Evolutionary conservation across 108 stramenopile genomes (phyloP), one percentile per base, ranked within the genome.

Genomic region (Discostella stelligeroides): DNA sequence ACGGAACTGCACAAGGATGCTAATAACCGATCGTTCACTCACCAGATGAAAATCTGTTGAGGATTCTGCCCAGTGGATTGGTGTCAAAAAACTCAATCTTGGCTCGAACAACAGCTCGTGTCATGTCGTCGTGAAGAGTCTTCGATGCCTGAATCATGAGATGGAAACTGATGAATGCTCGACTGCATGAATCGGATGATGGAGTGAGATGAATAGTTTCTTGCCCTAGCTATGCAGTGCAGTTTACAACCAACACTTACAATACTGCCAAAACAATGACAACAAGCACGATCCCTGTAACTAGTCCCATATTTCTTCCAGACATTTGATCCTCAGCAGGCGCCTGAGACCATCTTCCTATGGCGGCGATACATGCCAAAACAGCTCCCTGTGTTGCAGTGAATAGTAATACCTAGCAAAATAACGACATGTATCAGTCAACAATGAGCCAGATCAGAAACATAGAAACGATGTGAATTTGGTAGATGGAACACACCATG

Each of bases 21-120:
- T 5, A 3, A 6, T 34, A 34, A 34, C 6, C 12, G 24, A n/a
- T 6, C 10, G 24, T 1, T 38, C 15, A 34, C 61, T 62, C 61
- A 62, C 61, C 68, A 4, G 51, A 51, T 43, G 72, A 62, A 65
- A 84, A 81, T 13, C 96, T 74, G 73, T 94, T 94, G 41, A 96
- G 63, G 18, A 97, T 90, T 57, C 95, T 84, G 1, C 97, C 97
- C 8, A 90, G 56, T 4, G 97, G 95, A 55, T 95, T 96, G n/a
- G 88, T 88, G 70, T 96, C 96, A 67, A 96, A 98, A 73, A 95
- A 98, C 21, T 78, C 69, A 51, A 94, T 88, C 48, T 87, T 91
- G 9, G 95, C 90, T 50, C 93, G 55, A 10, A 98, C 79, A 9
- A 98, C 88, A 23, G 88, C 66, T 34, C 72, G 66, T 0, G 92